These are phyloP conservation scores for Ramaria rubella DNA, from an alignment of 768 basidiomycete genomes.

Conservation along the genomic window DNA sequence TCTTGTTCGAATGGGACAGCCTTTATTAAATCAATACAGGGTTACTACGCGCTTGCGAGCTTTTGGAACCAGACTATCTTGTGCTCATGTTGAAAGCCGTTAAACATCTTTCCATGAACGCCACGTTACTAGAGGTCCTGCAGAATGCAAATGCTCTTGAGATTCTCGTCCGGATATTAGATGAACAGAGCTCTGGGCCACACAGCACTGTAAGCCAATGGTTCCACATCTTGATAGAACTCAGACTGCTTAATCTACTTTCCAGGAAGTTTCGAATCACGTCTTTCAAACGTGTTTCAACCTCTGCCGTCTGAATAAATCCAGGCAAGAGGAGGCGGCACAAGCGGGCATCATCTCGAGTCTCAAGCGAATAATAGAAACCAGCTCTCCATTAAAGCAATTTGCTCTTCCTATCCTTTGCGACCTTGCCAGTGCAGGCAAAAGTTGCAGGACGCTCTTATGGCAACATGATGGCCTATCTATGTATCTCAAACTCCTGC, in stretches of 20 bases:
- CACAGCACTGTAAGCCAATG: constrained; percentile 64
- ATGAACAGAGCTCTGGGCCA: constrained; percentile 69
- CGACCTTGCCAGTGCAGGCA: constrained; percentile 91
- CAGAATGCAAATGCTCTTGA: constrained; percentile 96
- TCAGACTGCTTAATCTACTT: background rate
- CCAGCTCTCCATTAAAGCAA: constrained; percentile 89
- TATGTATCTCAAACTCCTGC: constrained; percentile 71
- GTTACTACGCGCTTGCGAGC: constrained; percentile 77
- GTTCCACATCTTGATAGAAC: background rate
- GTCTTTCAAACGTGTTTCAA: constrained; percentile 97
- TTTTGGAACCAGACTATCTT: constrained; percentile 82
- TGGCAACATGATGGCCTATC: constrained; percentile 92
- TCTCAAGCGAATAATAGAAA: constrained; percentile 81
- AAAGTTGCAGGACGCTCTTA: constrained; percentile 79
- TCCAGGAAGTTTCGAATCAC: constrained; percentile 95
- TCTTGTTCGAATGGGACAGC: constrained; percentile 4
- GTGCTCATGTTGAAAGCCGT: constrained; percentile 89
- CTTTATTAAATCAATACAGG: constrained; percentile 41
- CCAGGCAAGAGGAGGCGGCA: constrained; percentile 93
- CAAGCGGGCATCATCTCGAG: constrained; percentile 92
- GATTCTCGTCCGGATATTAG: constrained; percentile 78
- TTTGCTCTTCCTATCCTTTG: constrained; percentile 96
- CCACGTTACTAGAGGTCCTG: constrained; percentile 82
- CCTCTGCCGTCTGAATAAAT: constrained; percentile 90
- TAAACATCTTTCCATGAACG: constrained; percentile 93